These are phyloP conservation scores for Leptoxyphium fumago DNA, from an alignment of 2,329 filamentous ascomycete species.

Conservation along the genomic window DNA sequence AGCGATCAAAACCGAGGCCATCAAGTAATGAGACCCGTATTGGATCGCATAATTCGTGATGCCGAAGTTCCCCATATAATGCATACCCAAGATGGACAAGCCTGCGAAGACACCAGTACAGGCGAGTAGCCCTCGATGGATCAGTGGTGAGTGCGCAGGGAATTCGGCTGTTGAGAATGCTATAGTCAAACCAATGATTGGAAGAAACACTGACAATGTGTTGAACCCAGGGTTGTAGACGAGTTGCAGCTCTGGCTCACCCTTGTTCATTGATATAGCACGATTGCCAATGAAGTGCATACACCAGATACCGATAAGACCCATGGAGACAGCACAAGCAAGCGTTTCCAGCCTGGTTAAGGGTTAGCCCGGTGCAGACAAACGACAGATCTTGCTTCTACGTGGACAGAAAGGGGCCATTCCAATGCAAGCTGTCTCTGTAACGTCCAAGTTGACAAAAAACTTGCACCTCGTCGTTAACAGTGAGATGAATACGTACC, in stretches of 20 bases:
- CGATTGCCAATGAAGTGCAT: slow-evolving; percentile 75
- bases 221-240: slow-evolving; percentile 60
- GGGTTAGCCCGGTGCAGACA: no score
- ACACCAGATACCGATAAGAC: slow-evolving; percentile 36
- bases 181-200: slow-evolving; percentile 56
- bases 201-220: slow-evolving; percentile 63
- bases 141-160: slow-evolving; percentile 15
- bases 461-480: no score
- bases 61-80: slow-evolving; percentile 74
- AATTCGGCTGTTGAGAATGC: slow-evolving; percentile 55
- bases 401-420: no score
- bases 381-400: no score
- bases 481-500: slow-evolving; percentile 8
- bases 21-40: slow-evolving; percentile 45
- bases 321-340: slow-evolving; percentile 28
- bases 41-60: slow-evolving; percentile 60
- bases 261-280: slow-evolving; percentile 55
- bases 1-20: slow-evolving; percentile 58
- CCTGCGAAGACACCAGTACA: slow-evolving; percentile 57
- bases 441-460: no score
- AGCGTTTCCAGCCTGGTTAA: slow-evolving; percentile 26
- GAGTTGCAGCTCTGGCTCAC: slow-evolving; percentile 50
- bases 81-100: slow-evolving; percentile 67
- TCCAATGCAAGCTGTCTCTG: no score
- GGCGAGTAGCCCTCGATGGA: slow-evolving; percentile 23